A percentile compares a stretch with the other conserved stretches of the same genome.
These are phyloP conservation scores for Silene conica DNA, from an alignment of 148 eudicot genomes.

Conservation along the genomic window DNA sequence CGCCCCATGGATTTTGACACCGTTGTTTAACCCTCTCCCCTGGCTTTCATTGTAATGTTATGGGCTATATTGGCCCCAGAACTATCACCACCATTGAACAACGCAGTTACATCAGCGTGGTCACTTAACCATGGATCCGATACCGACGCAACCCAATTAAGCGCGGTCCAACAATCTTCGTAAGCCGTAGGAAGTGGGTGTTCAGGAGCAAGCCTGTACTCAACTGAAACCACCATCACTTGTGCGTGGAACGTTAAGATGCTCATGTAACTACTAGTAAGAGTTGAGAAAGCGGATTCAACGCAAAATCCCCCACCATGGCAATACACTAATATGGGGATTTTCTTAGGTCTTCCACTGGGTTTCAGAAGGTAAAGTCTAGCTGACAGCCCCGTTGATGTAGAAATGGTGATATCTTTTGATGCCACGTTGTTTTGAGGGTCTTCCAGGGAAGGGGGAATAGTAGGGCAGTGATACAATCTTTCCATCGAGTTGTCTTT, in stretches of 20 bases:
- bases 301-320: conserved; percentile 65
- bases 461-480: conserved; percentile 18
- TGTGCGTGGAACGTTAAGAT: conserved; percentile 26
- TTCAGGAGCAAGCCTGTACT: conserved; percentile 34
- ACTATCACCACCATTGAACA: conserved; percentile 54
- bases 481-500: conserved; percentile 35
- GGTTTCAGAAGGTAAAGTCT: conserved; percentile 35
- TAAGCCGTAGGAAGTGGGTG: conserved; percentile 42
- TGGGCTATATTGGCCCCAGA: conserved; percentile 58
- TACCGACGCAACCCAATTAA: conserved; percentile 48
- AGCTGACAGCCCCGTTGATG: conserved; percentile 22
- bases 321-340: conserved; percentile 55
- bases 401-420: conserved; percentile 32
- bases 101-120: conserved; percentile 30
- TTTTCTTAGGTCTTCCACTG: conserved; percentile 6
- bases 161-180: conserved; percentile 53
- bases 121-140: conserved; percentile 40
- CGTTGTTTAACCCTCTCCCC: conserved; percentile 20
- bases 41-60: conserved; percentile 41
- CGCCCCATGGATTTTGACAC: conserved; percentile 31
- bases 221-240: conserved; percentile 30
- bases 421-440: conserved; percentile 30
- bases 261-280: conserved; percentile 31
- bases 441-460: conserved; percentile 23
- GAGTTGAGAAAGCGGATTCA: conserved; percentile 38